These are phyloP conservation scores for Mucor velutinosus DNA, from an alignment of 371 early-diverging fungal genomes.

Conservation along the genomic window DNA sequence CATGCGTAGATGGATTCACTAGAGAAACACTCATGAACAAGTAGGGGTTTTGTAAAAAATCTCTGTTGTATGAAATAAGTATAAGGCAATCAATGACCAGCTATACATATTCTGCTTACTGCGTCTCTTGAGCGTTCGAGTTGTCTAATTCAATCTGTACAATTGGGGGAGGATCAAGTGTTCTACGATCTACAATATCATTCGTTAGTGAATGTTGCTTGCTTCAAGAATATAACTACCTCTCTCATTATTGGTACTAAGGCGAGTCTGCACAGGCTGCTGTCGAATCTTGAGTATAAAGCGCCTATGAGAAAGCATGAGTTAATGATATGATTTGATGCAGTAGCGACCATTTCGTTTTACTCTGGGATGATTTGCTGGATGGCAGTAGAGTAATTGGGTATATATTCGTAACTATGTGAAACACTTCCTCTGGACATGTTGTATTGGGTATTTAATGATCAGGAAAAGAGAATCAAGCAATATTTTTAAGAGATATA, in stretches of 20 bases:
- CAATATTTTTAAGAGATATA: constrained; percentile 2
- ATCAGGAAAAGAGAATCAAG: constrained; percentile 4
- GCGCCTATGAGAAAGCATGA: constrained; percentile 1
- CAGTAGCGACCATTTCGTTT: background rate
- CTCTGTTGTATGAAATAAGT: constrained; percentile 33
- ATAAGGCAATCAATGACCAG: background rate
- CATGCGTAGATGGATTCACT: constrained; percentile 51
- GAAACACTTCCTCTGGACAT: constrained; percentile 28
- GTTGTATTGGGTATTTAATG: background rate
- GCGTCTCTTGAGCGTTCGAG: constrained; percentile 33
- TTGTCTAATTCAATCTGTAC: constrained; percentile 69
- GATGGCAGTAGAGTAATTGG: constrained; percentile 15
- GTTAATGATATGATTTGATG: no score
- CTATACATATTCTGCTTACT: constrained; percentile 17
- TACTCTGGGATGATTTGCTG: constrained; percentile 21
- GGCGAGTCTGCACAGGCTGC: constrained; percentile 41
- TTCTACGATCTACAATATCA: constrained; percentile 68
- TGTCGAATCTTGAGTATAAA: constrained; percentile 35
- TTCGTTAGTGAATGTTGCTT: background rate
- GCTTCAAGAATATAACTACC: constrained; percentile 8
- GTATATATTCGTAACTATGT: constrained; percentile 19
- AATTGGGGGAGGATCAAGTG: constrained; percentile 91
- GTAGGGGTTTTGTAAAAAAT: constrained; percentile 74
- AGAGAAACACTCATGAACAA: constrained; percentile 76
- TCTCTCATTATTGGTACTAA: constrained; percentile 39